Evolutionary conservation across 495 filamentous ascomycete species (phyloP), one percentile per base, ranked within the genome.

Genomic region (Platismatia glauca): DNA sequence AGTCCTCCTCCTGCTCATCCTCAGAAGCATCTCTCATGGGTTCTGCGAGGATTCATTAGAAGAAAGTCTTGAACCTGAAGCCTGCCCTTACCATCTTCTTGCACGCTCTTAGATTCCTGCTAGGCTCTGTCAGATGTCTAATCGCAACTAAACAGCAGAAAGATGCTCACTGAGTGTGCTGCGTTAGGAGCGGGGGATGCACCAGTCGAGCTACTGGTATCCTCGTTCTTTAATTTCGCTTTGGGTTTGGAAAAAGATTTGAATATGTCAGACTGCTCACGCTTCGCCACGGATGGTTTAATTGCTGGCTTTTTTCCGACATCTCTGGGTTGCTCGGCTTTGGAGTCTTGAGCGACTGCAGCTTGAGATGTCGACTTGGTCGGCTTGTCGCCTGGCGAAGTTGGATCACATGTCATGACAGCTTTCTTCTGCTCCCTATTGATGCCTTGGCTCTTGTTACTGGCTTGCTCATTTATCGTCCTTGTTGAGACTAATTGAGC

Each of bases 221-320:
- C 70, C 61, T 82, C 76, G 63, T 79, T 77, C 68, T 83, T 84
- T n/a, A 78, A 68, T 64, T 82, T 86, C 0, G 88, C 76, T 48
- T 89, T 89, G 4, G 87, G 80, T 69, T 90, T 95, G 9, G 90
- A 88, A 71, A 95, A 95, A 1, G 91, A 88, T 67, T 86, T 88
- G 73, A 94, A 91, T 33, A 96, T 82, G 61, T 82, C 84, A 20
- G 82, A 81, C 68, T 79, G 75, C 68, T 86, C 83, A 22, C 80
- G 80, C 71, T 90, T 89, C 16, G 81, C 61, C 3, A 81, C 67
- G 20, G 78, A 72, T 44, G 75, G 64, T 63, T 77, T 71, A 62
- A 64, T 57, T 55, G 69, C 63, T 44, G 74, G 59, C 55, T 77
- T 82, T 53, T 72, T 71, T 57, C 67, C 61, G 18, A 44, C 20